Evolutionary conservation across 2,329 filamentous ascomycete genomes (phyloP), one percentile per base, ranked within the genome.

Genomic region (Cyphellophora attinorum): DNA sequence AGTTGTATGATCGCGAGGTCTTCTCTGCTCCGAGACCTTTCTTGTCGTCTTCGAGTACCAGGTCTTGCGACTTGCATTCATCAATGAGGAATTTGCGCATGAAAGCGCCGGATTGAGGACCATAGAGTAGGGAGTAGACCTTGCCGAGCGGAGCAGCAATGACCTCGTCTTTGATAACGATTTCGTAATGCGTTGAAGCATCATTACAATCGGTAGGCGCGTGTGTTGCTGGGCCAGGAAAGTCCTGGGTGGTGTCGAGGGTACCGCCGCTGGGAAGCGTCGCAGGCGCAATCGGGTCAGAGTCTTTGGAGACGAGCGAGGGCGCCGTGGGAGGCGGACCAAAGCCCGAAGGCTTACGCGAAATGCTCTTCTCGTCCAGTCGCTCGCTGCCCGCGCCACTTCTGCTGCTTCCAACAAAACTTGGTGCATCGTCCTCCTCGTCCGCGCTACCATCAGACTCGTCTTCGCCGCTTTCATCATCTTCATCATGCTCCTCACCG

Each of bases 81-180:
- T 78, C 78, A 1, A 82, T 70, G 29, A 98, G 67, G 72, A 85
- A 96, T 51, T 85, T 91, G 10, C 73, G 69, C 75, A 98, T 86
- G 61, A 88, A 98, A 0, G 71, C 64, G 4, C 76, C 73, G 2
- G 88, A 95, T 2, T 70, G 72, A 2, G 82, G 74, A 0, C 93
- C 91, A 51, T 95, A 98, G 48, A 94, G 72, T 37, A 94, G 62
- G 42, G 76, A 81, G 58, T 93, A 98, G 18, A 96, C 77, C 55
- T 94, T 93, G 34, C 91, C 91, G 1, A 98, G 64, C 0, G 91
- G 91, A 2, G 89, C 91, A 1, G 81, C 72, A 32, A 98, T 80
- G 3, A 81, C 65, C 28, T 94, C 89, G 56, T 98, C 89, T 30
- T 81, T 88, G 27, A 95, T 66, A 2, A 83, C 60, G 53, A 81